phyloP scores from a whole-genome alignment of 1,139 yeast species.

The Sugiyamaella pinicola region DNA sequence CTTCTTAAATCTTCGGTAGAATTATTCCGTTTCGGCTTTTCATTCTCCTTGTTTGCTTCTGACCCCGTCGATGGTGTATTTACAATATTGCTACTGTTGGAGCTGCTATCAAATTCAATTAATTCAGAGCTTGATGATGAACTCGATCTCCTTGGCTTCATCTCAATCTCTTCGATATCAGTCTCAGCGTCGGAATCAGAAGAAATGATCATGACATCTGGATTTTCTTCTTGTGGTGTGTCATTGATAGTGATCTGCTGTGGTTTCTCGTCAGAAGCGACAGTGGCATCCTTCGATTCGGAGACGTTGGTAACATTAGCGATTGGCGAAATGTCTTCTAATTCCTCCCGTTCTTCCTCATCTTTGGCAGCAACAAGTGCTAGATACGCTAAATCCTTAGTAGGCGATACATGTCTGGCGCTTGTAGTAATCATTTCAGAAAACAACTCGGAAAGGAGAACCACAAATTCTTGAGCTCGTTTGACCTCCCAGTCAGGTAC shows the following conservation, averaged over 20 bases:
- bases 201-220: conserved; percentile 17
- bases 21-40: conserved; percentile 21
- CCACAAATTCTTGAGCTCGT: conserved; percentile 79
- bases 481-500: conserved; percentile 73
- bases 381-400: conserved; percentile 80
- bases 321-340: background rate
- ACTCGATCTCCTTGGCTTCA: conserved; percentile 13
- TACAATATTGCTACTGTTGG: background rate
- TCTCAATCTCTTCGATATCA: conserved; percentile 21
- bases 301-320: background rate
- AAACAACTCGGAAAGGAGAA: conserved; percentile 69
- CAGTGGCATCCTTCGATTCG: background rate
- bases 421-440: conserved; percentile 65
- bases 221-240: conserved; percentile 5
- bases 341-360: conserved; percentile 20
- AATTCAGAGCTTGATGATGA: conserved; percentile 9
- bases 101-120: conserved; percentile 4
- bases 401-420: conserved; percentile 73
- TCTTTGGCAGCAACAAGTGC: conserved; percentile 58
- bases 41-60: conserved; percentile 21
- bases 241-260: conserved; percentile 4
- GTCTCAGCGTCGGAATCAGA: conserved; percentile 22
- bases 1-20: conserved; percentile 17
- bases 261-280: background rate
- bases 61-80: background rate